These are phyloP conservation scores for Carex pumila DNA, from an alignment of 176 grass and related monocot species.

Conservation along the genomic window DNA sequence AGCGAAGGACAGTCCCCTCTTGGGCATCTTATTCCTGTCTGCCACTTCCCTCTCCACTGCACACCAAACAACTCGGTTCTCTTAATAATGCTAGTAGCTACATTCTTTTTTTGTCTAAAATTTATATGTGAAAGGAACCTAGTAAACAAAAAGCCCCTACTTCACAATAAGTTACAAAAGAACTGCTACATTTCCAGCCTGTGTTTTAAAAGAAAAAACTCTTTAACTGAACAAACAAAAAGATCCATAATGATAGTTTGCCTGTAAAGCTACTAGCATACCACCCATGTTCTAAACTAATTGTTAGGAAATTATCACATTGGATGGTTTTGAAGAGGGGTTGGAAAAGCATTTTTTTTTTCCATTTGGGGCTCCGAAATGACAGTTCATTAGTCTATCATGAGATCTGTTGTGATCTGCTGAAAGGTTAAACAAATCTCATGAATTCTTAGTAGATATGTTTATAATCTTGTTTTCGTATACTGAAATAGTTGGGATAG, in stretches of 20 bases:
- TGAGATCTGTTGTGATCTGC: not conserved
- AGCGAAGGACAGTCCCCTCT: conserved; percentile 65
- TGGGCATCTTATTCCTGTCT: conserved; percentile 88
- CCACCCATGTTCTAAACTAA: not conserved
- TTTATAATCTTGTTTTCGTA: no score
- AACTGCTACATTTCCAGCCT: conserved; percentile 7
- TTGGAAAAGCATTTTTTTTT: not conserved
- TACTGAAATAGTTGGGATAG: not conserved
- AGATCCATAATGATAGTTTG: not conserved
- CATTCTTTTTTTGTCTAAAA: conserved; percentile 24
- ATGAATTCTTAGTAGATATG: not conserved
- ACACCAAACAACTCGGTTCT: conserved; percentile 29
- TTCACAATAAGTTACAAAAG: not conserved
- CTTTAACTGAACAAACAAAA: not conserved
- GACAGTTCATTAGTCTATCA: not conserved
- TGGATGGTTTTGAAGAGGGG: not conserved
- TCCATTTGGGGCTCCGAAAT: not conserved
- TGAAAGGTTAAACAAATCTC: not conserved
- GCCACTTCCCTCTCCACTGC: conserved; percentile 99
- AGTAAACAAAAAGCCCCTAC: not conserved
- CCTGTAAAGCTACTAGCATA: not conserved
- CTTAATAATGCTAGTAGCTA: not conserved
- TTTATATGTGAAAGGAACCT: not conserved
- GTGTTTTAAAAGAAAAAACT: not conserved
- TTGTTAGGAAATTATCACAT: not conserved